Base-by-base conservation (phyloP, 768 basidiomycete genomes). In the Obba rivulosa region DNA sequence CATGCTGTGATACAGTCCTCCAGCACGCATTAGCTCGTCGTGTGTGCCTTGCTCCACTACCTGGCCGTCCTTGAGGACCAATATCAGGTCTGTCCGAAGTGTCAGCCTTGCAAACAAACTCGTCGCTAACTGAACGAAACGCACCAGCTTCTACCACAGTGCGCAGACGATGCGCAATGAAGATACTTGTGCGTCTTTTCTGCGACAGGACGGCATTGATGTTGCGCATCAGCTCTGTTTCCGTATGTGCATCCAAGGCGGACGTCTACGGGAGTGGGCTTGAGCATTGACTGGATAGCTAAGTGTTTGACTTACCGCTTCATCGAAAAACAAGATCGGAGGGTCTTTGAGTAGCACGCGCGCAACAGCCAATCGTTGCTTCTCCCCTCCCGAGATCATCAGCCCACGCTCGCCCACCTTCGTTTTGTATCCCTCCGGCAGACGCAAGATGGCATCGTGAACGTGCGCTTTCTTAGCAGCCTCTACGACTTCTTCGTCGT, bases 311-410 rank as follows among this genome's bases (percentile, higher is more conserved):
- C 90, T 61, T 57, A 93, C 93, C 35, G 96, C 96, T 67, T 99
- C 96, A 60, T 99, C 96, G 60, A 99, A 99, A 72, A 98, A 97
- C 58, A 98, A 60, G 57, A 98, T 97, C 11, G 87, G 85, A 0
- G 96, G 94, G 64, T 99, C 87, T 70, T 98, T 97, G 42, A 98
- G 67, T 58, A 99, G 67, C 28, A 94, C 83, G 21, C 96, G 73
- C 20, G 96, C 96, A 16, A 99, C 90, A 2, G 96, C 96, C 57
- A 99, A 67, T 43, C 96, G 69, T 72, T 99, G 96, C 68, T 99
- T 99, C 76, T 99, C 96, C 1, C 96, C 96, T 0, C 96, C 96
- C 34, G 91, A 94, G 41, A 99, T 91, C 96, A 99, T 99, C 62
- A 97, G 65, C 4, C 96, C 96, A 35, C 96, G 71, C 68, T 99